Conservation (phyloP, 805 yeast genomes). For the Starmerella apis region DNA sequence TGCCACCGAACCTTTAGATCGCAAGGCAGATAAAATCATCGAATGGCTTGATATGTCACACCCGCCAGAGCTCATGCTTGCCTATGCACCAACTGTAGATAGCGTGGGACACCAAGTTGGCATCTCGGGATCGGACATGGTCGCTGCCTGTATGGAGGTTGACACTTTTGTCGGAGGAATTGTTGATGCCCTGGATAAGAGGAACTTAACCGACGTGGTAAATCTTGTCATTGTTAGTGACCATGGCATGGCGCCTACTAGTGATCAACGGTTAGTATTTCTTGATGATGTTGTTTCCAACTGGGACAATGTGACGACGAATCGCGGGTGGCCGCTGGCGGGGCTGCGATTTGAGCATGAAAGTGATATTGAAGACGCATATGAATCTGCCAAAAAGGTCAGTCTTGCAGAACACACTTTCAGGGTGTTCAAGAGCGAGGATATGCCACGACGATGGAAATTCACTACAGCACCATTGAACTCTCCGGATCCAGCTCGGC, state of each 20-base stretch:
- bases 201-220: slow-evolving; percentile 55
- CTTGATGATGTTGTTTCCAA: slow-evolving; percentile 60
- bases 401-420: slow-evolving; percentile 14
- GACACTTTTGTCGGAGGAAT: slow-evolving; percentile 52
- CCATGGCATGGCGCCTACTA: slow-evolving; percentile 89
- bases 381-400: slow-evolving; percentile 1
- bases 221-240: slow-evolving; percentile 76
- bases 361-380: slow-evolving; percentile 30
- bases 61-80: slow-evolving; percentile 67
- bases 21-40: slow-evolving; percentile 49
- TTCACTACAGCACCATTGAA: slow-evolving; percentile 30
- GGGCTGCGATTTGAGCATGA: slow-evolving; percentile 54
- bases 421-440: slow-evolving; percentile 43
- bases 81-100: slow-evolving; percentile 75
- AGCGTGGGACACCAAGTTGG: slow-evolving; percentile 68
- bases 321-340: slow-evolving; percentile 78
- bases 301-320: slow-evolving; percentile 43
- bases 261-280: slow-evolving; percentile 54
- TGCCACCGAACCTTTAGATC: slow-evolving; percentile 47
- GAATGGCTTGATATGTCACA: slow-evolving; percentile 52
- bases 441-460: slow-evolving; percentile 44
- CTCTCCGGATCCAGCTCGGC: background rate
- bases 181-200: slow-evolving; percentile 37
- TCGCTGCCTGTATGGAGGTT: slow-evolving; percentile 47
- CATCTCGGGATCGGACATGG: slow-evolving; percentile 48